These are phyloP conservation scores for Trichopus zeylanicus DNA, from an alignment of 116 monocot species.

Conservation along the genomic window DNA sequence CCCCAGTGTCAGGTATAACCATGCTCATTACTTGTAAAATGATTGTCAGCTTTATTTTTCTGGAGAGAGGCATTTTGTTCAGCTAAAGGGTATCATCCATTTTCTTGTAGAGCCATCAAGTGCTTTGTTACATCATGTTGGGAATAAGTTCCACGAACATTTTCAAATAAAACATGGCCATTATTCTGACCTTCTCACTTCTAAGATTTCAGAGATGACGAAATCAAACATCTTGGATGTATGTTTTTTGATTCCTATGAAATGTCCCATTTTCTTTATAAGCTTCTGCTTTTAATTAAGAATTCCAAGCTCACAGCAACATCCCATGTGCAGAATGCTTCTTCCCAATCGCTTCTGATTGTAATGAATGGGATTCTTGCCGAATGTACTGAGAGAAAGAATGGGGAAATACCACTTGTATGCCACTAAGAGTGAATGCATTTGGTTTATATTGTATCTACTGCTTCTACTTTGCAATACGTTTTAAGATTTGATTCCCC, in stretches of 20 bases:
- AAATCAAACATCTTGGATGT: constrained; percentile 81
- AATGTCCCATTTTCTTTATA: not conserved
- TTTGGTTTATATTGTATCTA: not conserved
- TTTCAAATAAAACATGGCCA: constrained; percentile 62
- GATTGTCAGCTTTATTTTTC: not conserved
- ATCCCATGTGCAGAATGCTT: constrained; percentile 58
- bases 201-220: constrained; percentile 77
- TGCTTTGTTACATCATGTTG: constrained; percentile 29
- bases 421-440: constrained; percentile 9
- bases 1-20: constrained; percentile 21
- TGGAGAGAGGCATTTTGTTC: no score
- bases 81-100: not conserved
- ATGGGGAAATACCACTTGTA: constrained; percentile 94
- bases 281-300: not conserved
- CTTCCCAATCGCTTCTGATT: constrained; percentile 64
- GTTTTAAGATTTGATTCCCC: no score
- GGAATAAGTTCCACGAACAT: constrained; percentile 64
- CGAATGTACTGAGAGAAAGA: constrained; percentile 83
- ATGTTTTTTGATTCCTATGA: constrained; percentile 10
- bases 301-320: not conserved
- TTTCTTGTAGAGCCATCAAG: constrained; percentile 32
- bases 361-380: constrained; percentile 69
- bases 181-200: constrained; percentile 70
- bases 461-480: no score
- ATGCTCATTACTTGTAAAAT: not conserved